Percentiles rank a stretch among this genome's conserved stretches.
Conservation (phyloP, 306 rosid genomes). For the Aeschynomene evenia region DNA sequence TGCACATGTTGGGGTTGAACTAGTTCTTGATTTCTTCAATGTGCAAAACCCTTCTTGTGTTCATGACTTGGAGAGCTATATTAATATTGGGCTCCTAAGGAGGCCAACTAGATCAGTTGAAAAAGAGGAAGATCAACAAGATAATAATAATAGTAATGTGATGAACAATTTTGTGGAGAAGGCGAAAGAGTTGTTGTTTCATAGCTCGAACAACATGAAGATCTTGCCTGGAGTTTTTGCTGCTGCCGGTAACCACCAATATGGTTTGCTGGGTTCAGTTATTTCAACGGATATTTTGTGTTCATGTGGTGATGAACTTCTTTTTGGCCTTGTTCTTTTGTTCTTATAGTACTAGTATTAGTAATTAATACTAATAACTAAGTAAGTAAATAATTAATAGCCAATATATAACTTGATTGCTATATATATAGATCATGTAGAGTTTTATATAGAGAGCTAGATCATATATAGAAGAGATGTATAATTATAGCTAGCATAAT, state of each 20-base stretch:
- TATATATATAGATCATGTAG: background rate
- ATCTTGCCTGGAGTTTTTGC: constrained; percentile 33
- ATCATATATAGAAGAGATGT: no score
- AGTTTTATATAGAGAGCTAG: background rate
- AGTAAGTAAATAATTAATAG: no score
- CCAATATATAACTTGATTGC: background rate
- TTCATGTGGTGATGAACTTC: constrained; percentile 38
- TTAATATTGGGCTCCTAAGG: constrained; percentile 55
- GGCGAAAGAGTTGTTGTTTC: constrained; percentile 38
- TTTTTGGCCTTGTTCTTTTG: constrained; percentile 47
- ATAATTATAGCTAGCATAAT: background rate
- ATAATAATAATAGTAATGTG: background rate
- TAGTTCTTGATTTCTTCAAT: constrained; percentile 72
- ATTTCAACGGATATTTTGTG: constrained; percentile 34
- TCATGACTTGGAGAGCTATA: constrained; percentile 77
- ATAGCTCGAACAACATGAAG: constrained; percentile 34
- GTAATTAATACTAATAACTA: no score
- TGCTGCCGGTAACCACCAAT: background rate
- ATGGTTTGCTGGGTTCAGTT: constrained; percentile 31
- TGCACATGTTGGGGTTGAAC: constrained; percentile 88
- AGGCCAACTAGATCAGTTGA: constrained; percentile 34
- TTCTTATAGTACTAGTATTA: constrained; percentile 33
- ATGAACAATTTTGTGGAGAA: constrained; percentile 36
- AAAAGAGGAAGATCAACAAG: background rate
- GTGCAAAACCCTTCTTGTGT: constrained; percentile 87